phyloP scores from a whole-genome alignment of 2,329 filamentous ascomycete genomes.

The Ophiostoma sp. region DNA sequence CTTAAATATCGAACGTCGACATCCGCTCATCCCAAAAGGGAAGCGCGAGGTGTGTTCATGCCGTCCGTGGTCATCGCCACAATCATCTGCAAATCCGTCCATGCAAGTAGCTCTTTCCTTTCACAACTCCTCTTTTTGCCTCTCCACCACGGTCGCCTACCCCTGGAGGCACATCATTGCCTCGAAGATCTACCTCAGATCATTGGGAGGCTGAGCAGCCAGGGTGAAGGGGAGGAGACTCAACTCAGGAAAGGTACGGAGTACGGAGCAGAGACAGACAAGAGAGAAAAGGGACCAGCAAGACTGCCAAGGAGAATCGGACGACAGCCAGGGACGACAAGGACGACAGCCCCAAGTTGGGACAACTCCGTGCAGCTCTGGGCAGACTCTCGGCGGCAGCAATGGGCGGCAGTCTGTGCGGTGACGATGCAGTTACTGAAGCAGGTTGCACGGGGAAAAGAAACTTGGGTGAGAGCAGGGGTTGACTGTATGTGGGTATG shows the following conservation, averaged over 20 bases:
- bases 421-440: conserved; percentile 21
- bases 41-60: not conserved
- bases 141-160: not conserved
- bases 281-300: not conserved
- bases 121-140: not conserved
- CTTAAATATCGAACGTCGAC: conserved; percentile 15
- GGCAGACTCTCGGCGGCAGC: not conserved
- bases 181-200: conserved; percentile 16
- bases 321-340: not conserved
- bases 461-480: not conserved
- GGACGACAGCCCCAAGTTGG: not conserved
- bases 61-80: conserved; percentile 19
- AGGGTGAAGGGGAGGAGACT: not conserved
- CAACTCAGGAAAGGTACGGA: not conserved
- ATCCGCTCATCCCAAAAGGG: not conserved
- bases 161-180: conserved; percentile 13
- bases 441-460: conserved; percentile 4
- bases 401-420: conserved; percentile 23
- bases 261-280: not conserved
- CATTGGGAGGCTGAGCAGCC: conserved; percentile 18
- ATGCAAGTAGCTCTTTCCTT: not conserved
- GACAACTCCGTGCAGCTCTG: not conserved
- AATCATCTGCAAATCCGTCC: conserved; percentile 13
- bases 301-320: not conserved
- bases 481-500: not conserved